Base-by-base conservation (phyloP, 129 eudicot genomes). In the Escallonia herrerae region DNA sequence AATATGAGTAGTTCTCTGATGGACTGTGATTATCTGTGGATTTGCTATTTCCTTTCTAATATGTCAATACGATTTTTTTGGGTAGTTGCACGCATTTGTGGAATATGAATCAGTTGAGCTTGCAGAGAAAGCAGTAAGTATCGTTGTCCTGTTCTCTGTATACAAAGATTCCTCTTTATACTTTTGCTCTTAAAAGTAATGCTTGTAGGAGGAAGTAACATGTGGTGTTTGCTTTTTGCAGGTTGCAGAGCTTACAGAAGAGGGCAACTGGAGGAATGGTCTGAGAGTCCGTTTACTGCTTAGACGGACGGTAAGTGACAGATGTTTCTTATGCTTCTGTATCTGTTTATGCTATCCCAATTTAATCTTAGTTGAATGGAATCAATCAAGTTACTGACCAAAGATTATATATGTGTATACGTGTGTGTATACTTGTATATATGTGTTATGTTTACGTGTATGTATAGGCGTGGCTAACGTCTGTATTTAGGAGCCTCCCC, bases 41-140 rank as follows among this genome's bases (percentile, higher is more conserved):
- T 22, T 22, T 22, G 33, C 33, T 22, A 22, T 22, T 22, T 22
- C 5, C 8, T 58, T 2, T 56, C 48, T 57, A 47, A 52, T 15
- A 13, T 66, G 15, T 58, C 42, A 50, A 65, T 61, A 15, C 52
- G 57, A 69, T 70, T 47, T 45, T 46, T 66, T 53, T 51, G 8
- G 77, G 63, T 49, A 93, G 99, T 76, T 93, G 80, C 96, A 93
- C 60, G 95, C 95, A 45, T 93, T 89, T 84, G 99, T 89, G 84
- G 99, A 93, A 80, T 93, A 93, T 66, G 99, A 86, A 67, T 72
- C 96, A 0, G 65, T 80, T 75, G 96, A 89, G 56, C 69, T 76
- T 38, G 99, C 99, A 40, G 99, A 93, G 82, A 89, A 84, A 74
- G 99, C 96, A 74, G 99, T 93, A 81, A 12, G 95, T 62, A 22